phyloP scores from a whole-genome alignment of 768 basidiomycete species.

The Tremella yokohamensis region DNA sequence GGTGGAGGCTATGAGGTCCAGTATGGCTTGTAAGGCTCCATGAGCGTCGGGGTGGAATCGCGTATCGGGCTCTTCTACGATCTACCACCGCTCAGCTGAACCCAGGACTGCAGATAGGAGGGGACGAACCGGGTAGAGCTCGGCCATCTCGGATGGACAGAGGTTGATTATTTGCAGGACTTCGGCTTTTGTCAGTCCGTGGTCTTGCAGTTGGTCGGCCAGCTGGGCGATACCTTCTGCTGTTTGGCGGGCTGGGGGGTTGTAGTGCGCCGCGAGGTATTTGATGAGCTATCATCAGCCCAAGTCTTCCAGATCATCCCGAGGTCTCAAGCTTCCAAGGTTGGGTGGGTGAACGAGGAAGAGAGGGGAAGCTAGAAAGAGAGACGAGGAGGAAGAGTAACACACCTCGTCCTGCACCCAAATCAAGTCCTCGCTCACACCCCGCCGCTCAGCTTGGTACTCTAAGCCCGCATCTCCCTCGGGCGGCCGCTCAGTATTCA shows the following conservation, averaged over 20 bases:
- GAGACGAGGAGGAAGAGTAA: not conserved
- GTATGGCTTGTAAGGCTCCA: slow-evolving; percentile 60
- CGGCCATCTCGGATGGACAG: slow-evolving; percentile 73
- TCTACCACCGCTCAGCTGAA: slow-evolving; percentile 54
- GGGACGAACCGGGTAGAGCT: slow-evolving; percentile 75
- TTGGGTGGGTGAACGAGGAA: slow-evolving; percentile 1
- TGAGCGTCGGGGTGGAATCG: slow-evolving; percentile 66
- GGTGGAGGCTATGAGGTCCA: slow-evolving; percentile 53
- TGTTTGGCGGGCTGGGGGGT: slow-evolving; percentile 60
- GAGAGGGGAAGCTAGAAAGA: not conserved
- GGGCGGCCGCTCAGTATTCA: slow-evolving; percentile 21
- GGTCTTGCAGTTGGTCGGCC: slow-evolving; percentile 64
- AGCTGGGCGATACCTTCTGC: slow-evolving; percentile 64
- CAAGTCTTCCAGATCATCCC: not conserved
- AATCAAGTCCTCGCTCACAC: slow-evolving; percentile 73
- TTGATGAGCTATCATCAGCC: slow-evolving; percentile 65
- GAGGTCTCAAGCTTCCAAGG: not conserved
- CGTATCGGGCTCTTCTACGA: slow-evolving; percentile 86
- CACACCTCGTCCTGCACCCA: slow-evolving; percentile 79
- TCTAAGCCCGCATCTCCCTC: slow-evolving; percentile 64
- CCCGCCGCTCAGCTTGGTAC: slow-evolving; percentile 57
- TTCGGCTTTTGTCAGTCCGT: slow-evolving; percentile 80
- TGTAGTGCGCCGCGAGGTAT: slow-evolving; percentile 69
- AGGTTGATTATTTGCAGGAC: slow-evolving; percentile 90
- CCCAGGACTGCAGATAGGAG: not conserved